Evolutionary conservation across 805 yeast genomes (phyloP).

Genomic region (Kazachstania taianensis): DNA sequence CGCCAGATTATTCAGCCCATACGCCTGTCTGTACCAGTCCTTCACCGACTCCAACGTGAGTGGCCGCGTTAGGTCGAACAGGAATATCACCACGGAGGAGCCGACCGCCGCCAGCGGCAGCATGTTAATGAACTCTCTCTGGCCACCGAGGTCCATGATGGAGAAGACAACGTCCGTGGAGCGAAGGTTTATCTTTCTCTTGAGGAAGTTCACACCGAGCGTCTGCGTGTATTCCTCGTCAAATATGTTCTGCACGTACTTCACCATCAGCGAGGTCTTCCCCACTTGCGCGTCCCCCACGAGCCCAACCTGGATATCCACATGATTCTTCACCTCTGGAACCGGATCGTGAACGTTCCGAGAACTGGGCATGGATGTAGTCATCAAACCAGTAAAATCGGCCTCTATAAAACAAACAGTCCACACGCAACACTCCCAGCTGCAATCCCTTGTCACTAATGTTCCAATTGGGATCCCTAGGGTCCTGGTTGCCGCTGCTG

Average conservation of each 20-base stretch:
- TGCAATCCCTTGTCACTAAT: background rate
- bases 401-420: too few species aligned
- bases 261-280: slow-evolving; percentile 89
- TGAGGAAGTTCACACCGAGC: slow-evolving; percentile 89
- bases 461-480: too few species aligned
- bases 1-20: slow-evolving; percentile 82
- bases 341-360: slow-evolving; percentile 3
- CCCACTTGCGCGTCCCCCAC: slow-evolving; percentile 95
- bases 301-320: slow-evolving; percentile 65
- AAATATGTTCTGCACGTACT: slow-evolving; percentile 87
- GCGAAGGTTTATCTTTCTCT: slow-evolving; percentile 69
- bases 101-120: slow-evolving; percentile 83
- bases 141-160: slow-evolving; percentile 94
- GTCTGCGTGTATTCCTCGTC: slow-evolving; percentile 90
- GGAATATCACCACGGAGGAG: slow-evolving; percentile 79
- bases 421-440: too few species aligned
- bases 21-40: slow-evolving; percentile 87
- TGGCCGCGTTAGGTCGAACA: slow-evolving; percentile 80
- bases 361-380: background rate
- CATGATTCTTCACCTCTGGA: slow-evolving; percentile 13
- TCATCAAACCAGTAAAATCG: too few species aligned
- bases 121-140: slow-evolving; percentile 89
- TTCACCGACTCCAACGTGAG: slow-evolving; percentile 73
- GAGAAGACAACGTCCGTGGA: slow-evolving; percentile 82
- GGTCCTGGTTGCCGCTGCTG: too few species aligned